These are phyloP conservation scores for Deakozyma indianensis DNA, from an alignment of 805 yeast species.

Conservation along the genomic window DNA sequence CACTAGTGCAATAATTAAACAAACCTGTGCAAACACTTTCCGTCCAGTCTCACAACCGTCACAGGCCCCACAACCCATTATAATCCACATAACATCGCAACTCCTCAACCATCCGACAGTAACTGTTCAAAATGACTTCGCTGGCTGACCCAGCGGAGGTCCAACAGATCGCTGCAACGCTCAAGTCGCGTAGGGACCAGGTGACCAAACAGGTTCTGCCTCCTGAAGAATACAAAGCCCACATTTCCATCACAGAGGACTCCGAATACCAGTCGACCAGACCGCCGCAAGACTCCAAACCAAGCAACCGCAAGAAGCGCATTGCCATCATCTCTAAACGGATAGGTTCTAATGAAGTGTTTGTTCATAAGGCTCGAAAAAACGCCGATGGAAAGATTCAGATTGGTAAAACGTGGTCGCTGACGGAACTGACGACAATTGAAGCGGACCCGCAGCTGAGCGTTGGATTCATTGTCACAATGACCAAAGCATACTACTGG, in stretches of 20 bases:
- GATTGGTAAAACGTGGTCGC: conserved; percentile 85
- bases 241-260: neutral
- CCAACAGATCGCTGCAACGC: neutral
- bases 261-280: neutral
- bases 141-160: neutral
- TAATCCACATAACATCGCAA: too few relatives aligned
- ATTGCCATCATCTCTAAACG: neutral
- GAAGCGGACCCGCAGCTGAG: conserved; percentile 30
- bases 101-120: too few relatives aligned
- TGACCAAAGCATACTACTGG: conserved; percentile 82
- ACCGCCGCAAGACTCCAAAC: neutral
- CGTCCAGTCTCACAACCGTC: too few relatives aligned
- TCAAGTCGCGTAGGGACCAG: neutral
- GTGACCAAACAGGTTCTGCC: neutral
- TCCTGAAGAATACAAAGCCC: neutral
- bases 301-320: neutral
- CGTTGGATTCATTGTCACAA: conserved; percentile 31
- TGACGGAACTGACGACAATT: conserved; percentile 50
- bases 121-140: neutral
- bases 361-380: conserved; percentile 75
- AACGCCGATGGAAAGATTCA: conserved; percentile 62
- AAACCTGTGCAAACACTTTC: too few relatives aligned
- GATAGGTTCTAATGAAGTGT: conserved; percentile 21
- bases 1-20: too few relatives aligned
- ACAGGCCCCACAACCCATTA: too few relatives aligned